Evolutionary conservation across 2,329 filamentous ascomycete genomes (phyloP).

Genomic region (Macrophomina pseudophaseolina): DNA sequence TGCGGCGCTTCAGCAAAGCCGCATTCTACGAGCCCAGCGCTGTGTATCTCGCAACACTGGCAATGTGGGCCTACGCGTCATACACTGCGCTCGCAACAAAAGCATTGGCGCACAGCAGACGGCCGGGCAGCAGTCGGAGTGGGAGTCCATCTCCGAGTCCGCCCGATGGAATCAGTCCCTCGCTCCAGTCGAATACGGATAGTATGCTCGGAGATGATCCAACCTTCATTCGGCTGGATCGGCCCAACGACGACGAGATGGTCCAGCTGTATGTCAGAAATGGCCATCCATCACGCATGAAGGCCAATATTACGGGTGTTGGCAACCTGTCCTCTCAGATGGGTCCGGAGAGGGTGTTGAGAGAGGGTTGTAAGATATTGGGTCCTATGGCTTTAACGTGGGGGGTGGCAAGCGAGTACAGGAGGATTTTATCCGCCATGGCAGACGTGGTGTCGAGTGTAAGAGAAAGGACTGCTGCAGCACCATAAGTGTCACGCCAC

Average conservation of each 20-base stretch:
- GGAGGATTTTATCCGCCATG: background rate
- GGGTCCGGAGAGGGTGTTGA: slow-evolving; percentile 46
- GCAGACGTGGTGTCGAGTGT: slow-evolving; percentile 2
- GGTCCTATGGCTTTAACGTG: background rate
- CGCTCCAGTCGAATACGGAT: background rate
- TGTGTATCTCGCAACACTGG: slow-evolving; percentile 53
- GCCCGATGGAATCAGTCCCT: background rate
- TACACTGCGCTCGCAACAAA: slow-evolving; percentile 28
- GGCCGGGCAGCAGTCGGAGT: background rate
- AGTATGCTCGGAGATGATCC: slow-evolving; percentile 37
- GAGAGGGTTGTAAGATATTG: slow-evolving; percentile 48
- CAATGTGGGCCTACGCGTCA: slow-evolving; percentile 54
- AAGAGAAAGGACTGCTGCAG: background rate
- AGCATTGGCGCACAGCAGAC: background rate
- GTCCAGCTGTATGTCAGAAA: slow-evolving; percentile 61
- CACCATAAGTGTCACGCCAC: background rate
- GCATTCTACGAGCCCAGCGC: slow-evolving; percentile 56
- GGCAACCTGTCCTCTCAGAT: slow-evolving; percentile 52
- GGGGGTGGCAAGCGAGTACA: background rate
- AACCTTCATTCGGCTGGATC: slow-evolving; percentile 59
- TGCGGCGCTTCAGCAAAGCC: slow-evolving; percentile 55
- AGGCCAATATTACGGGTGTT: slow-evolving; percentile 58
- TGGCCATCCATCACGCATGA: slow-evolving; percentile 53
- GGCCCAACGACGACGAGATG: slow-evolving; percentile 63
- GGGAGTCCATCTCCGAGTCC: background rate